Conservation (phyloP, 305 asterid species). For the Nicotiana rustica region DNA sequence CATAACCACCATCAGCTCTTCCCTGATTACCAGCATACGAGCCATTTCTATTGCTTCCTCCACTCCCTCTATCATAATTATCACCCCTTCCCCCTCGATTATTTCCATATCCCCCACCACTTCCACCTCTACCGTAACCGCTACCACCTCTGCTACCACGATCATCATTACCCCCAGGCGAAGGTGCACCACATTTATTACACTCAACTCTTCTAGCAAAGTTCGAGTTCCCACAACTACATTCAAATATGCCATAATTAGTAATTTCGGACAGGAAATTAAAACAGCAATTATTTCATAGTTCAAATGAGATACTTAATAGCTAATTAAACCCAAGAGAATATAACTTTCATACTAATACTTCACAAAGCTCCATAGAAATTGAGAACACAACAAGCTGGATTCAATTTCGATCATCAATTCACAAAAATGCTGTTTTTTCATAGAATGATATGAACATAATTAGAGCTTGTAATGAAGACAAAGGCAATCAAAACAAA, state of each 20-base stretch:
- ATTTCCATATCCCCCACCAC: slow-evolving; percentile 58
- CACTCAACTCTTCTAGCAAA: slow-evolving; percentile 98
- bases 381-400: neutral
- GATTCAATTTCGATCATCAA: neutral
- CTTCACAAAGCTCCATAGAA: neutral
- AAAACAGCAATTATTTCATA: slow-evolving; percentile 19
- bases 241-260: slow-evolving; percentile 55
- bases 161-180: slow-evolving; percentile 84
- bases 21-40: slow-evolving; percentile 73
- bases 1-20: slow-evolving; percentile 79
- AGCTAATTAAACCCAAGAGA: neutral
- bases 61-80: slow-evolving; percentile 51
- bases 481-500: neutral
- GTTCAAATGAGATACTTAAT: slow-evolving; percentile 16
- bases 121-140: slow-evolving; percentile 49
- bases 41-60: slow-evolving; percentile 74
- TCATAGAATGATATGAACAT: too few relatives aligned
- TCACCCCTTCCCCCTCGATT: slow-evolving; percentile 69
- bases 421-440: too few relatives aligned
- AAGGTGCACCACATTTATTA: slow-evolving; percentile 93
- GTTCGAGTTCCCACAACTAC: slow-evolving; percentile 98
- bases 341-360: neutral
- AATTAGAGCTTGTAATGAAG: neutral
- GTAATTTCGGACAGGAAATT: slow-evolving; percentile 44
- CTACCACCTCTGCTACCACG: slow-evolving; percentile 81